Percentiles rank a stretch among this genome's conserved stretches.
These are phyloP conservation scores for Saussurea involucrata DNA, from an alignment of 129 eudicot species.

Conservation along the genomic window DNA sequence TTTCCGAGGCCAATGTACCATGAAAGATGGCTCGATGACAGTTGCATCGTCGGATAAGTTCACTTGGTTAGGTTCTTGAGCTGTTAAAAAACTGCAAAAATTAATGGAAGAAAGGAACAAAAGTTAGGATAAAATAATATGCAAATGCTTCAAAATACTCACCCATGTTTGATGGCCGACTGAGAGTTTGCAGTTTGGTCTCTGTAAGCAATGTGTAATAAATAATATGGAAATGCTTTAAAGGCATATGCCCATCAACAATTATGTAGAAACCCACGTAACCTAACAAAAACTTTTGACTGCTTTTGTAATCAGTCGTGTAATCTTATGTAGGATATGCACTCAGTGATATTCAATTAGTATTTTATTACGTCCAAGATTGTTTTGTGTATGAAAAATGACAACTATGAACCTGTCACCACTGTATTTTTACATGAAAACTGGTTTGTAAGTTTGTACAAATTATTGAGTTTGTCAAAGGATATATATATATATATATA, in stretches of 20 bases:
- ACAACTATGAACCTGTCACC: background rate
- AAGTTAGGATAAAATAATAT: background rate
- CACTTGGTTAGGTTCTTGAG: conserved; percentile 3
- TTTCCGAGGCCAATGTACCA: background rate
- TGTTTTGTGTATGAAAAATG: background rate
- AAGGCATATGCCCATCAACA: background rate
- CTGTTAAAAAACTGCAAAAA: background rate
- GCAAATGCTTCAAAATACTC: background rate
- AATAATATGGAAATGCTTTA: background rate
- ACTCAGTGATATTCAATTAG: background rate
- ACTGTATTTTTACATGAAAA: background rate
- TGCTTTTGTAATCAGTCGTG: background rate
- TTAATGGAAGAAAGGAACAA: background rate
- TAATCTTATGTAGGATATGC: background rate
- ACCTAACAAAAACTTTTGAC: background rate
- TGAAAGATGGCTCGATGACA: background rate
- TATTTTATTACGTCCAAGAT: background rate
- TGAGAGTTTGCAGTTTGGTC: background rate
- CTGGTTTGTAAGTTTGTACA: background rate
- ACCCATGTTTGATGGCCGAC: background rate
- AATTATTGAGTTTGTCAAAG: background rate
- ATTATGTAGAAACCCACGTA: background rate
- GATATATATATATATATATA: too few relatives aligned
- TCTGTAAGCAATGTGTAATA: background rate
- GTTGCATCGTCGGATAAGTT: background rate